Percentiles rank a stretch among this genome's conserved stretches.
Evolutionary conservation across 2,329 filamentous ascomycete species (phyloP).

Genomic region (Microdochium bolleyi): DNA sequence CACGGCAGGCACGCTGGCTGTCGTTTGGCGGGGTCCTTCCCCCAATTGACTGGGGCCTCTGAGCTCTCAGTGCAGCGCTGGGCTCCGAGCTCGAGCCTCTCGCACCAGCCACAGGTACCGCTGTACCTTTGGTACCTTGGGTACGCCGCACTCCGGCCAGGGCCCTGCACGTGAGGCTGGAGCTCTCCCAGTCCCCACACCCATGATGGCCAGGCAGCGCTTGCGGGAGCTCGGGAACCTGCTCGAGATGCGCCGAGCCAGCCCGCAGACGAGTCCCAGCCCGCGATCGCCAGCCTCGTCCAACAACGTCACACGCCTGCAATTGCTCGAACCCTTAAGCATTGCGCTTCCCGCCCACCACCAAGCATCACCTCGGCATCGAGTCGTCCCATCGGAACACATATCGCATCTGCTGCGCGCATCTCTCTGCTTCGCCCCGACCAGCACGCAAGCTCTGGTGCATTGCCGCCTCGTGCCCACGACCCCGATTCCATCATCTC

Average conservation of each 20-base stretch:
- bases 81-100: slow-evolving; percentile 2
- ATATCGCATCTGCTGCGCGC: too few species aligned
- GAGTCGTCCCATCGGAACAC: too few species aligned
- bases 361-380: neutral
- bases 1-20: neutral
- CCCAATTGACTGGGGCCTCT: neutral
- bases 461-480: too few species aligned
- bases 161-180: slow-evolving; percentile 14
- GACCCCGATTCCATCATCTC: neutral
- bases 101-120: neutral
- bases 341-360: neutral
- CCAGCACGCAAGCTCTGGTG: too few species aligned
- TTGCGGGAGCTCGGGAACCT: neutral
- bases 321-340: neutral
- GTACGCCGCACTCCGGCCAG: too few species aligned
- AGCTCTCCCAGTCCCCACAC: slow-evolving; percentile 12
- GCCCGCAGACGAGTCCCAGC: neutral
- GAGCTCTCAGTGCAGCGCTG: neutral
- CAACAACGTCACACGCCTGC: neutral
- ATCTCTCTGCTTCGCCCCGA: too few species aligned
- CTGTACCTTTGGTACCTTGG: too few species aligned
- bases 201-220: neutral
- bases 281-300: neutral
- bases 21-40: slow-evolving; percentile 3
- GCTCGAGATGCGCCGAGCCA: neutral